phyloP scores from a whole-genome alignment of 345 rosid genomes.

The Eucalyptus sp. region DNA sequence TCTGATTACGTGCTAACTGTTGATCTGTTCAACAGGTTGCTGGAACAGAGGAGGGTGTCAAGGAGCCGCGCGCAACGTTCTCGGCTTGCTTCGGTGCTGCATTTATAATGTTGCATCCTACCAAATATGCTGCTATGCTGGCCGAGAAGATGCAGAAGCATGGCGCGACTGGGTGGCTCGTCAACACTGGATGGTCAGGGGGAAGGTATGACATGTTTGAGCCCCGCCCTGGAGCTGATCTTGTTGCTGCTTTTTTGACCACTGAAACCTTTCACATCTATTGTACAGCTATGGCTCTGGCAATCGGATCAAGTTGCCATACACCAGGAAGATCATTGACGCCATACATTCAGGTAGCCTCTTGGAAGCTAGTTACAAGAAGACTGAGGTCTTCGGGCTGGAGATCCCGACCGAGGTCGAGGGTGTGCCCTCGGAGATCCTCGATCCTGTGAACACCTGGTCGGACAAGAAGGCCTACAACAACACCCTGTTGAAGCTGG shows the following conservation, averaged over 20 bases:
- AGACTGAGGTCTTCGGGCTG: slow-evolving; percentile 72
- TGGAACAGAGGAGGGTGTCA: slow-evolving; percentile 90
- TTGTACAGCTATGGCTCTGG: slow-evolving; percentile 64
- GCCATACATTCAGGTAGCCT: slow-evolving; percentile 83
- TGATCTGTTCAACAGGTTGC: slow-evolving; percentile 42
- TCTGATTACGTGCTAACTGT: neutral
- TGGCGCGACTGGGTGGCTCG: slow-evolving; percentile 97
- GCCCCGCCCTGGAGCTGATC: neutral
- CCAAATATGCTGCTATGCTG: slow-evolving; percentile 96
- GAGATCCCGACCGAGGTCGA: slow-evolving; percentile 74
- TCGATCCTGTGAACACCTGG: slow-evolving; percentile 83
- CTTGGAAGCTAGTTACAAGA: slow-evolving; percentile 52
- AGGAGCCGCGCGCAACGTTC: slow-evolving; percentile 88
- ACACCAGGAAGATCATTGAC: slow-evolving; percentile 85
- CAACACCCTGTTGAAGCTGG: slow-evolving; percentile 70
- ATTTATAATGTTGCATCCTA: slow-evolving; percentile 94
- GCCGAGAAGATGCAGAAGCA: slow-evolving; percentile 92
- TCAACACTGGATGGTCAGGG: slow-evolving; percentile 98
- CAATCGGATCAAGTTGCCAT: slow-evolving; percentile 70
- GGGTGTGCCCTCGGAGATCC: slow-evolving; percentile 84
- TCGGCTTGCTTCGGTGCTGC: slow-evolving; percentile 99
- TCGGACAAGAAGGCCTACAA: slow-evolving; percentile 64
- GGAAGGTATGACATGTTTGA: slow-evolving; percentile 51
- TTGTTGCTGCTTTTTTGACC: neutral
- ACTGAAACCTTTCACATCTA: neutral